Base-by-base conservation (phyloP, 169 alveolate species). In the Plasmodium gallinaceum region DNA sequence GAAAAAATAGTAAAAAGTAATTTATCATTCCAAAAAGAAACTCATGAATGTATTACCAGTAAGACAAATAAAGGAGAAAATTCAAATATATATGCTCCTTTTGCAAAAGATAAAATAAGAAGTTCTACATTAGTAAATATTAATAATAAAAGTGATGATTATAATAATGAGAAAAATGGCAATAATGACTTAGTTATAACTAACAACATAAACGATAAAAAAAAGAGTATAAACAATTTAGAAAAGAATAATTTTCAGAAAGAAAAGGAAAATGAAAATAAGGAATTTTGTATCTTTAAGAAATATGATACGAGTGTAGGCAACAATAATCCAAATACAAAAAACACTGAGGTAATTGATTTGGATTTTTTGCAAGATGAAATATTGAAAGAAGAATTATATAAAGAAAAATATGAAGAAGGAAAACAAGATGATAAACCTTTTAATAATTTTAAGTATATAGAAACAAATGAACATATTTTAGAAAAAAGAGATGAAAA, bases 41-140 rank as follows among this genome's bases (percentile, higher is more conserved):
- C 7, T 5, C 16, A 48, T 4, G 39, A 18, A 22, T 12, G 46
- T 5, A 37, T 24, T 20, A 51, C 20, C 16, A 42, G 22, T 42
- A 16, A 51, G 16, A 52, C 42, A 51, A 22, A 24, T 60, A 71
- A 20, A 7, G n/a, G 18, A 2, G 22, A 16, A 48, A 51, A 60
- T 7, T 12, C 61, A 7, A 48, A 48, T 48, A 48, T 2, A 10
- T 10, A 48, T 14, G 0, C 16, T 48, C 12, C 12, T 48, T 48
- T 48, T 10, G 0, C 5, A 22, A 6, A 10, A 0, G 39, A 60
- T 5, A n/a, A 60, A 26, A 1, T 42, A 60, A 60, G 22, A 60
- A 60, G 22, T 32, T 78, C 46, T 51, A 78, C 14, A 70, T 37
- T 46, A 78, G 10, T 24, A 64, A 78, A 57, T 32, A 32, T 39